Evolutionary conservation across 768 basidiomycete species (phyloP), one percentile per base, ranked within the genome.

Genomic region (Mycena metata): DNA sequence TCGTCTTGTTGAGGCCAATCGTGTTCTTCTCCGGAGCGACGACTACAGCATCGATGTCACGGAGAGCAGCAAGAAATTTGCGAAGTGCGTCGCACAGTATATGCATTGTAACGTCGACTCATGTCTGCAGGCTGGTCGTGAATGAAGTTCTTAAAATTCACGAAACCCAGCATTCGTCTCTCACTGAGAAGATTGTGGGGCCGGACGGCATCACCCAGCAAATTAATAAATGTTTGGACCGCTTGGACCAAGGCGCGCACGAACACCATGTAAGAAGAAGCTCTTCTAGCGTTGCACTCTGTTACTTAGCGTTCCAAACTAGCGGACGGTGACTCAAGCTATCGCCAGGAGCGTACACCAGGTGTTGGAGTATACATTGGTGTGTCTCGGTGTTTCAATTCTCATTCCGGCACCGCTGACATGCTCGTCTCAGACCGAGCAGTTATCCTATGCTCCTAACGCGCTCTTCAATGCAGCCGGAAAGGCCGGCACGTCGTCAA

Each of bases 1-100:
- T 21, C 47, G 47, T 47, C 59, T 60, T 35, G 59, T 50, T 2
- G 60, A 60, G 42, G 60, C 41, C 36, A 50, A 60, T 33, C 26
- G 30, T 49, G 10, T 50, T 8, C 46, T 58, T 17, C 56, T 50
- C 35, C 35, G 49, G 47, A 24, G 47, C 36, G 35, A 60, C 46
- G 26, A n/a, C 35, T 41, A 60, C 36, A 13, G 49, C 17, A 50
- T 46, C n/a, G 26, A 45, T 59, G 17, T 59, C 30, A 13, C 15
- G 10, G 26, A 46, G 30, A 46, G 43, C 47, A 41, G 60, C 60
- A 10, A 39, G 21, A n/a, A 60, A 46, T 21, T 60, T 23, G 60
- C 60, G 5, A 39, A 26, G 60, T 60, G 9, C 23, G 60, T 50
- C 35, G 13, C 19, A 26, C 15, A 17, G 35, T 47, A 24, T 60